Evolutionary conservation across 2,329 filamentous ascomycete species (phyloP).

Genomic region (Paraphoma chrysanthemicola): DNA sequence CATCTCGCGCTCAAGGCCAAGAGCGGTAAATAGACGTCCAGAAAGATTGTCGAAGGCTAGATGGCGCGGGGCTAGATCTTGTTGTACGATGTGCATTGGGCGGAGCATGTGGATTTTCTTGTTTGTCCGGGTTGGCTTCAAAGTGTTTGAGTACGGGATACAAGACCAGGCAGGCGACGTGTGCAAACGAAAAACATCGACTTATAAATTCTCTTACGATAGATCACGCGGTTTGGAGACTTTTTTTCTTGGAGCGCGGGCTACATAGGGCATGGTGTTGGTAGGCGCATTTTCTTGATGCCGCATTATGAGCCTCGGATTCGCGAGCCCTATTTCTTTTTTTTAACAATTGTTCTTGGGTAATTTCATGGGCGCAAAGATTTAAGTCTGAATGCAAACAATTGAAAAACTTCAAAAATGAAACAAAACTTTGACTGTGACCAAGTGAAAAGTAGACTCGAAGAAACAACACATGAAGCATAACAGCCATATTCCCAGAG

Average conservation of each 20-base stretch:
- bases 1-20: slow-evolving; percentile 49
- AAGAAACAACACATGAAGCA: no score
- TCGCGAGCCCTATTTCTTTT: not conserved
- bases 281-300: not conserved
- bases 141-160: not conserved
- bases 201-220: not conserved
- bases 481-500: not conserved
- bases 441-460: no score
- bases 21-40: slow-evolving; percentile 32
- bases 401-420: not conserved
- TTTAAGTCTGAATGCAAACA: not conserved
- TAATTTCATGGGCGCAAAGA: no score
- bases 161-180: not conserved
- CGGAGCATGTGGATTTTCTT: not conserved
- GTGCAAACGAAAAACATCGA: not conserved
- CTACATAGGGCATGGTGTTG: not conserved
- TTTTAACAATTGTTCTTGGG: not conserved
- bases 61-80: not conserved
- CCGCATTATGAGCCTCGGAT: not conserved
- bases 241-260: not conserved
- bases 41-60: slow-evolving; percentile 11
- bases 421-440: not conserved
- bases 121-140: not conserved
- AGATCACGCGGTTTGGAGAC: slow-evolving; percentile 3
- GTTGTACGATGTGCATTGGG: slow-evolving; percentile 8